Conservation (phyloP, 306 rosid species). For the Lathyrus oleraceus region DNA sequence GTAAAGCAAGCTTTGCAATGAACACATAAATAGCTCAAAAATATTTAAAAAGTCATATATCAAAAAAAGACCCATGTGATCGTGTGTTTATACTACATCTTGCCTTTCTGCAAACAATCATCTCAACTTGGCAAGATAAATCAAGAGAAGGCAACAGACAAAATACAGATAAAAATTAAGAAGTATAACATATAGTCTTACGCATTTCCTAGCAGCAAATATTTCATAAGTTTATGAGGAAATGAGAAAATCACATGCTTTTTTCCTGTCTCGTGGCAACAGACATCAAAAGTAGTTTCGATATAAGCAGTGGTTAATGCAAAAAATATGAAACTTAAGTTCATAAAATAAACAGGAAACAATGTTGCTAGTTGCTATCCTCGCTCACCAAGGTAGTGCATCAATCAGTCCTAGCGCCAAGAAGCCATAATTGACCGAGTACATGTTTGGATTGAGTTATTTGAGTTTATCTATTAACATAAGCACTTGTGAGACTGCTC, state of each 20-base stretch:
- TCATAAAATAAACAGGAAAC: conserved; percentile 28
- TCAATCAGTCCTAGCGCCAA: conserved; percentile 21
- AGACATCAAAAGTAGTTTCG: conserved; percentile 16
- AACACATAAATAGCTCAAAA: conserved; percentile 20
- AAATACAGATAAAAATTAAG: not conserved
- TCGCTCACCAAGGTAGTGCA: conserved; percentile 20
- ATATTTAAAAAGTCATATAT: not conserved
- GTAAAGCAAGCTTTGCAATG: not conserved
- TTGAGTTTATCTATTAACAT: not conserved
- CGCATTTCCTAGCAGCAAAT: conserved; percentile 15
- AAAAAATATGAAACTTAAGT: conserved; percentile 19
- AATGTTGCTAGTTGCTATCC: not conserved
- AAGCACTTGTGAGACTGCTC: not conserved
- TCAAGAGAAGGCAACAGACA: conserved; percentile 21
- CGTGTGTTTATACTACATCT: conserved; percentile 1
- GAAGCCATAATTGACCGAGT: conserved; percentile 22
- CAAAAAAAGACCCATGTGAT: not conserved
- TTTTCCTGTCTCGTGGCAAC: not conserved
- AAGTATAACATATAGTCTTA: not conserved
- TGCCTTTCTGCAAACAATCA: conserved; percentile 5
- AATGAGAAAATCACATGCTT: not conserved
- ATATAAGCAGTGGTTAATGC: not conserved
- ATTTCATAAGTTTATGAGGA: conserved; percentile 1
- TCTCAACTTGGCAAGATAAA: conserved; percentile 26
- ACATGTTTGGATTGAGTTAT: not conserved